These are phyloP conservation scores for Lachnum nothofagi DNA, from an alignment of 2,329 filamentous ascomycete genomes.

Conservation along the genomic window DNA sequence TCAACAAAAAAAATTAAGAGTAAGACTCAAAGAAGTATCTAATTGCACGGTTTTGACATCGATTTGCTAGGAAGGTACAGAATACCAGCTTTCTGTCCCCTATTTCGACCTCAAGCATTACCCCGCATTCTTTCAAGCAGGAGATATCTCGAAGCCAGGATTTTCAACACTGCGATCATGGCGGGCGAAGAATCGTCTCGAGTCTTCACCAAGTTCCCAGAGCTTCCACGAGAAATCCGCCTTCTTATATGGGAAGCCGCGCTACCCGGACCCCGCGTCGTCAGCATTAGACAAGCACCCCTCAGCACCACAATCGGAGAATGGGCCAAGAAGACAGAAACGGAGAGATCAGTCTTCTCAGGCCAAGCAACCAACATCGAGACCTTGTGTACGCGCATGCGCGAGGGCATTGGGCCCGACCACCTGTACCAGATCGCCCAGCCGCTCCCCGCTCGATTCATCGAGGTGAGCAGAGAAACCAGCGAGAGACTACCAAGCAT, in stretches of 20 bases:
- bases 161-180: no score
- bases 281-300: constrained; percentile 19
- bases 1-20: no score
- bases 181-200: neutral
- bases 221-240: constrained; percentile 12
- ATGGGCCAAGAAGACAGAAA: constrained; percentile 1
- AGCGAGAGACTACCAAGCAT: no score
- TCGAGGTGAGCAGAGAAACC: no score
- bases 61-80: no score
- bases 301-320: constrained; percentile 5
- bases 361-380: neutral
- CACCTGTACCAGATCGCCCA: neutral
- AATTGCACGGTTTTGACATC: no score
- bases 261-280: constrained; percentile 41
- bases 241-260: constrained; percentile 41
- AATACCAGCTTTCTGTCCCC: no score
- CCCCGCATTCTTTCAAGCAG: no score
- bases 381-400: neutral
- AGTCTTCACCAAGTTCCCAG: constrained; percentile 6
- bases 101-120: no score
- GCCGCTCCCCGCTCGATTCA: neutral
- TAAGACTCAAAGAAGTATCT: no score
- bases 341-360: neutral
- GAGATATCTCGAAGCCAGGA: no score
- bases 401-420: neutral